phyloP scores from a whole-genome alignment of 2,329 filamentous ascomycete genomes.

The Remersonia thermophila region DNA sequence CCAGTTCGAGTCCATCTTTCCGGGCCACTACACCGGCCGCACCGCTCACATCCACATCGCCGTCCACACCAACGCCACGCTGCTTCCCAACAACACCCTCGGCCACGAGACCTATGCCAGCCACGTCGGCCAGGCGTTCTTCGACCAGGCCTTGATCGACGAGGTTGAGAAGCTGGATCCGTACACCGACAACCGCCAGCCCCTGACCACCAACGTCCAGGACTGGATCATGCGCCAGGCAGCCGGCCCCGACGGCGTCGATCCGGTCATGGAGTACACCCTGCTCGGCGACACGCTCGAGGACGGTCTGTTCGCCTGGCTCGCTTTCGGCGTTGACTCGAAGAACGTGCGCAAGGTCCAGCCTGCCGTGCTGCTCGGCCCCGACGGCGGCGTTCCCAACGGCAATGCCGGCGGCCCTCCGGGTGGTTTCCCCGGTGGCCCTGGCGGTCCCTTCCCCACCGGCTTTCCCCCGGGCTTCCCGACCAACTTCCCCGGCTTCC shows the following conservation, averaged over 20 bases:
- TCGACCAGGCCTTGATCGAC: slow-evolving; percentile 45
- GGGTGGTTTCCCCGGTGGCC: slow-evolving; percentile 5
- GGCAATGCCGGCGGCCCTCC: slow-evolving; percentile 4
- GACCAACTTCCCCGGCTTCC: background rate
- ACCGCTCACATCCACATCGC: slow-evolving; percentile 38
- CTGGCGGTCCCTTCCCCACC: background rate
- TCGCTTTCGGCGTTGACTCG: slow-evolving; percentile 37
- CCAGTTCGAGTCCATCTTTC: slow-evolving; percentile 30
- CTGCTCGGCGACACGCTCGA: slow-evolving; percentile 39
- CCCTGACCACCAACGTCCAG: slow-evolving; percentile 26
- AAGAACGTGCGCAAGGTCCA: slow-evolving; percentile 16
- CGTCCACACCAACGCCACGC: slow-evolving; percentile 29
- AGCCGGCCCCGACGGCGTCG: slow-evolving; percentile 16
- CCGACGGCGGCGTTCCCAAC: slow-evolving; percentile 23
- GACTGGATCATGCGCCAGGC: slow-evolving; percentile 21
- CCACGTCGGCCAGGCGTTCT: slow-evolving; percentile 54
- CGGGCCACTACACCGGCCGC: slow-evolving; percentile 33
- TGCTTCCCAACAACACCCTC: slow-evolving; percentile 30
- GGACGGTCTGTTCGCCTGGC: slow-evolving; percentile 44
- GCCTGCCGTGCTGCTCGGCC: slow-evolving; percentile 23
- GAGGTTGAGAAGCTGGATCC: slow-evolving; percentile 35
- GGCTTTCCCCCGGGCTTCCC: background rate
- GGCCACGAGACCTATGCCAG: slow-evolving; percentile 32
- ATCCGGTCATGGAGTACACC: slow-evolving; percentile 38
- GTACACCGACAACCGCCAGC: slow-evolving; percentile 35